Evolutionary conservation across 2,329 filamentous ascomycete genomes (phyloP).

Genomic region (Claviceps quebecensis): DNA sequence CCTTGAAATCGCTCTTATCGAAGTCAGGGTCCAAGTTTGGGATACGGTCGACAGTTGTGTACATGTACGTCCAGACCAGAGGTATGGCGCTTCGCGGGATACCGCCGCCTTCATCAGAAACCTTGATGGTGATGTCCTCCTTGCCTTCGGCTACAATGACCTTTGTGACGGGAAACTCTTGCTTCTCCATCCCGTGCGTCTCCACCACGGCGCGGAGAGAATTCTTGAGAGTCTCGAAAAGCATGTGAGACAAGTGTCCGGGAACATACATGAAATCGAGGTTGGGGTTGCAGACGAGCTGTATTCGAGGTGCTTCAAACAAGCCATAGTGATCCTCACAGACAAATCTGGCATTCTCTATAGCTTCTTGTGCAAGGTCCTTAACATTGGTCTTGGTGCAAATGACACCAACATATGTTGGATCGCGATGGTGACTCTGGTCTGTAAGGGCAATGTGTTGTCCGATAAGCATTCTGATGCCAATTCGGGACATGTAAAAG

Average conservation of each 20-base stretch:
- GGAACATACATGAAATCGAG: constrained; percentile 99
- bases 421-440: constrained; percentile 77
- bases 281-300: constrained; percentile 87
- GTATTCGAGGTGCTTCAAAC: constrained; percentile 91
- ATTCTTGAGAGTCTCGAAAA: constrained; percentile 98
- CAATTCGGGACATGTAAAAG: constrained; percentile 99
- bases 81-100: constrained; percentile 89
- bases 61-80: constrained; percentile 99
- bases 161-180: constrained; percentile 92
- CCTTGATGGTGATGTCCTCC: constrained; percentile 98
- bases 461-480: constrained; percentile 97
- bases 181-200: constrained; percentile 84
- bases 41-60: constrained; percentile 93
- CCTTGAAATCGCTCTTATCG: constrained; percentile 98
- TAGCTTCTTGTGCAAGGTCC: constrained; percentile 90
- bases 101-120: constrained; percentile 90
- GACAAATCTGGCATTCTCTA: constrained; percentile 97
- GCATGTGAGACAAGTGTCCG: constrained; percentile 97
- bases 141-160: constrained; percentile 96
- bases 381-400: constrained; percentile 97
- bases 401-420: constrained; percentile 94
- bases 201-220: constrained; percentile 94
- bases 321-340: constrained; percentile 97
- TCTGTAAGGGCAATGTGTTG: constrained; percentile 96
- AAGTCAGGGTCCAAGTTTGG: constrained; percentile 93